A percentile compares a stretch with the other conserved stretches of the same genome.
Conservation (phyloP, 2,329 filamentous ascomycete species). For the Exophiala aquamarina region DNA sequence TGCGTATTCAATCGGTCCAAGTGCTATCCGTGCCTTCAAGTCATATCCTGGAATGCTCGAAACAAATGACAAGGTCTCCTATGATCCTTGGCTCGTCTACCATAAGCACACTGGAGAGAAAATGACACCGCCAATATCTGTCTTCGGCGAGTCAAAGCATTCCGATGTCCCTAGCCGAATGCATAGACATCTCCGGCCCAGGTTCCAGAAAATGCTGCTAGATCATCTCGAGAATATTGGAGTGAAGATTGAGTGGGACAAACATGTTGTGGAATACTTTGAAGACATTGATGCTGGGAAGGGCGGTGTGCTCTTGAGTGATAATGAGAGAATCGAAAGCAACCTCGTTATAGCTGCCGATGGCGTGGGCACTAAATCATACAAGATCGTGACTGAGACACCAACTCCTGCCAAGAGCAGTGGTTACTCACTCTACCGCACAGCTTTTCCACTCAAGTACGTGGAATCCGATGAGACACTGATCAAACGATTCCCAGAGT, state of each 20-base stretch:
- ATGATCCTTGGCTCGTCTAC: background rate
- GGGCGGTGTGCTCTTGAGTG: background rate
- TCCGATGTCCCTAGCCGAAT: background rate
- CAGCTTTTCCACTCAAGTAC: conserved; percentile 32
- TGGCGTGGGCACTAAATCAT: conserved; percentile 10
- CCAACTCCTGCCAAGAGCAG: conserved; percentile 33
- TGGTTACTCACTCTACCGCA: conserved; percentile 29
- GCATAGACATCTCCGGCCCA: background rate
- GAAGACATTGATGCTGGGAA: conserved; percentile 16
- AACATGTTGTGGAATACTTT: conserved; percentile 30
- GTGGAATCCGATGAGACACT: background rate
- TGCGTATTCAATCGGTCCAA: background rate
- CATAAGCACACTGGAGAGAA: background rate
- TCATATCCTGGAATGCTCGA: background rate
- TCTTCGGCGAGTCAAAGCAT: background rate
- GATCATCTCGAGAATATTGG: conserved; percentile 18
- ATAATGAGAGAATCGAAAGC: conserved; percentile 6
- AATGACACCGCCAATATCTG: background rate
- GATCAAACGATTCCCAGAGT: background rate
- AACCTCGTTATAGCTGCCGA: conserved; percentile 17
- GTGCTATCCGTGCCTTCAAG: background rate
- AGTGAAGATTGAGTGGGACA: conserved; percentile 29
- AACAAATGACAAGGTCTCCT: background rate
- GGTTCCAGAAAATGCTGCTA: background rate
- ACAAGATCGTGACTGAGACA: conserved; percentile 17